A percentile compares a stretch with the other conserved stretches of the same genome.
These are phyloP conservation scores for Xerocomus potaroensis DNA, from an alignment of 768 basidiomycete genomes.

Conservation along the genomic window DNA sequence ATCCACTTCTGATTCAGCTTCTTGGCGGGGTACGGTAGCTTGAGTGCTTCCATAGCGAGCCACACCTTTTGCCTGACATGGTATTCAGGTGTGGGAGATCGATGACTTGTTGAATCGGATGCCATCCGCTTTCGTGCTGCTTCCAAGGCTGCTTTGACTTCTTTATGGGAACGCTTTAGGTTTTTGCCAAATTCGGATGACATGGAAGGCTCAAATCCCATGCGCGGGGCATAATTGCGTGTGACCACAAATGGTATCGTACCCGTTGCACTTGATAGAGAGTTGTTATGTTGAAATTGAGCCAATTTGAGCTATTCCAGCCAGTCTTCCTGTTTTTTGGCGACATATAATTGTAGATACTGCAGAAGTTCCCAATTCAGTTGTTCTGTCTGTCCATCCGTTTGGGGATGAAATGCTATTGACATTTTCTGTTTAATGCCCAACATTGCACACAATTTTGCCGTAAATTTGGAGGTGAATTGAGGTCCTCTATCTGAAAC, in stretches of 20 bases:
- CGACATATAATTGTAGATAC: background rate
- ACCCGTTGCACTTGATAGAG: background rate
- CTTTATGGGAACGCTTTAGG: background rate
- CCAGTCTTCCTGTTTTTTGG: background rate
- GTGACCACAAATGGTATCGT: background rate
- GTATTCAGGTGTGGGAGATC: no score
- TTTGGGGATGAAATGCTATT: background rate
- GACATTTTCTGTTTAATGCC: background rate
- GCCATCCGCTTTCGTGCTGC: background rate
- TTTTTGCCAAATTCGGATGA: no score
- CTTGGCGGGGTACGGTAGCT: no score
- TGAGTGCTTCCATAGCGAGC: no score
- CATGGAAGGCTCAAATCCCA: background rate
- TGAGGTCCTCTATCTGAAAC: background rate
- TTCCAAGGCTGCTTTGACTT: background rate
- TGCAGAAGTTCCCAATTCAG: background rate
- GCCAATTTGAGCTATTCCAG: background rate
- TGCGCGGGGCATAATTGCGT: background rate
- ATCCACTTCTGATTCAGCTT: no score
- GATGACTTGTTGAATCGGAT: no score
- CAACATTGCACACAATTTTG: background rate
- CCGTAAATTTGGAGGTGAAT: background rate
- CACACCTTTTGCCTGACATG: no score
- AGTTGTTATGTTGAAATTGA: background rate
- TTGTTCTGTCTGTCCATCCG: background rate